Evolutionary conservation across 345 rosid species (phyloP), one percentile per base, ranked within the genome.

Genomic region (Toxicodendron radicans): DNA sequence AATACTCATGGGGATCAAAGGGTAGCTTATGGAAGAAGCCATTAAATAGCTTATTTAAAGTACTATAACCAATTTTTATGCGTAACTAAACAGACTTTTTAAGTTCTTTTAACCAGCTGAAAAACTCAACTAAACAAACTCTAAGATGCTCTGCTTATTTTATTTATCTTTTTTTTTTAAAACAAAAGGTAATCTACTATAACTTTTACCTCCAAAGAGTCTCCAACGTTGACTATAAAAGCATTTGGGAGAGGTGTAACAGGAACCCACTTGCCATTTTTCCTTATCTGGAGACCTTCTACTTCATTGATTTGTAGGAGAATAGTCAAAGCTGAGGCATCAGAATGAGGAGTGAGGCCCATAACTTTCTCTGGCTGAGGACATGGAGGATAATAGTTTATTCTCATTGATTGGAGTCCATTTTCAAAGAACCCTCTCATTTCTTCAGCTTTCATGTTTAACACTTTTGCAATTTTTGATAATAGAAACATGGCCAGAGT

Each of bases 301-400:
- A n/a, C n/a, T n/a, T n/a, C n/a, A n/a, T n/a, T n/a, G n/a, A n/a
- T n/a, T 38, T 79, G 83, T 21, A 77, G 43, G 54, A 84, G 79
- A 12, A 81, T 63, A 10, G 84, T 84, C 8, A 83, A 66, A 30
- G 61, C 81, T 0, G 52, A 3, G 21, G 63, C 66, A 68, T 83
- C 86, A 0, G 81, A 79, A 58, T 83, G 86, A 43, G 86, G 83
- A 2, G 79, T 58, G 14, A 77, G 73, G 61, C 83, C 87, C 1
- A 79, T 72, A 20, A 75, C 85, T 45, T 75, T 66, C 3, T 79
- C 76, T 1, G 83, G 79, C 27, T 81, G 12, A 43, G 76, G 76
- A 30, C 83, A 79, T n/a, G 81, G 76, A 35, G 85, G 87, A 16
- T 84, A 84, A 65, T 70, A 81, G 61, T 81, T 84, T 49, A 74